Percentiles rank a stretch among this genome's conserved stretches.
Evolutionary conservation across 495 filamentous ascomycete genomes (phyloP).

Genomic region (Cladorrhinum samala): DNA sequence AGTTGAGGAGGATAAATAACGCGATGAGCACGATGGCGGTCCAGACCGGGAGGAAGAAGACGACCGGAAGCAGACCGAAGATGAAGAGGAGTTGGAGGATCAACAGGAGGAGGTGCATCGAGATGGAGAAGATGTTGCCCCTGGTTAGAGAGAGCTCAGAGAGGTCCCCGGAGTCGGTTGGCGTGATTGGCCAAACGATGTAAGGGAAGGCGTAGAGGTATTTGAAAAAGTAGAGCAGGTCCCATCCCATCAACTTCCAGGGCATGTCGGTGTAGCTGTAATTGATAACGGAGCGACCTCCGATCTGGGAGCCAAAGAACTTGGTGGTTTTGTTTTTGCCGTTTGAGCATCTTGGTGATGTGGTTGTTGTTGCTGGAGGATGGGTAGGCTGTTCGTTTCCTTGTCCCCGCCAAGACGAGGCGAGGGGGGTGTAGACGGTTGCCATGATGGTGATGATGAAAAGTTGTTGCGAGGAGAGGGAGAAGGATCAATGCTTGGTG

Average conservation of each 20-base stretch:
- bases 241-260: constrained; percentile 46
- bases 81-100: constrained; percentile 47
- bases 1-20: constrained; percentile 41
- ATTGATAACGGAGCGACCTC: constrained; percentile 41
- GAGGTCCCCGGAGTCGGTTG: constrained; percentile 43
- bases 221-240: constrained; percentile 48
- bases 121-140: constrained; percentile 45
- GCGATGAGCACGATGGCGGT: constrained; percentile 30
- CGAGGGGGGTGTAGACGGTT: not conserved
- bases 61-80: constrained; percentile 39
- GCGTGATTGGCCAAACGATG: constrained; percentile 46
- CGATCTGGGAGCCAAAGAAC: constrained; percentile 49
- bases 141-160: constrained; percentile 53
- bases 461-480: not conserved
- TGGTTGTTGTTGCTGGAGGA: not conserved
- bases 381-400: not conserved
- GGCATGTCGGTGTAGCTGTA: constrained; percentile 58
- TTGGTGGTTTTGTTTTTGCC: no score
- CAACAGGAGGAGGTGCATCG: constrained; percentile 45
- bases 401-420: not conserved
- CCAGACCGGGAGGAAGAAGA: constrained; percentile 48
- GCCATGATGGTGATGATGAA: not conserved
- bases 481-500: not conserved
- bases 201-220: constrained; percentile 46
- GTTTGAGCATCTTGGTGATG: not conserved